Conservation (phyloP, 75 land plant species). For the Sequoia sempervirens region DNA sequence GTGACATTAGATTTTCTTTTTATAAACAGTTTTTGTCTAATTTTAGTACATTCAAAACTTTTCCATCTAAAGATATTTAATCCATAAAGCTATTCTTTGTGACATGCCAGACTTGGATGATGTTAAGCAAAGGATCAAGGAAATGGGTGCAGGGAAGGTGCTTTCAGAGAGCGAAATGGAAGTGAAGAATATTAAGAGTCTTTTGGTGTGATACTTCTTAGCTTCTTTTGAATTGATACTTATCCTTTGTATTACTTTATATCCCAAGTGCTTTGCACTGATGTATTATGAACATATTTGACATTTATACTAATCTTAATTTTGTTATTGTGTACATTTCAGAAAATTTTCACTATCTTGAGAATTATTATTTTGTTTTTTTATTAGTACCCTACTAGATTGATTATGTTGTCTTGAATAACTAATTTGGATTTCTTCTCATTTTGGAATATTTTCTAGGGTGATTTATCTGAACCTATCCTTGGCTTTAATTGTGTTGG, state of each 20-base stretch:
- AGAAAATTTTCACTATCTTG: background rate
- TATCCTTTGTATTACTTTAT: background rate
- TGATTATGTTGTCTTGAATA: background rate
- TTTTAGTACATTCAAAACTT: background rate
- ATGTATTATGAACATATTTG: background rate
- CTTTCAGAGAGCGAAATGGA: slow-evolving; percentile 70
- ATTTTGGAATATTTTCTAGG: slow-evolving; percentile 21
- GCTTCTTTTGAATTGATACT: background rate
- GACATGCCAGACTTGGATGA: slow-evolving; percentile 64
- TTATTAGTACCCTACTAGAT: background rate
- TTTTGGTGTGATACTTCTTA: slow-evolving; percentile 39
- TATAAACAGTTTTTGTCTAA: background rate
- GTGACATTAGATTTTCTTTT: background rate
- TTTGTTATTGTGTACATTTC: background rate
- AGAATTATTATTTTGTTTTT: background rate
- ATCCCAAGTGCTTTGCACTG: background rate
- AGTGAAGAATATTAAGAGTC: slow-evolving; percentile 55
- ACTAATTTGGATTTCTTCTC: background rate
- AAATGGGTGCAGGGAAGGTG: slow-evolving; percentile 75
- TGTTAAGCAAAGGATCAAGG: slow-evolving; percentile 60
- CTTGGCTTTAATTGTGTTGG: slow-evolving; percentile 98
- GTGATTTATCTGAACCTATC: slow-evolving; percentile 51
- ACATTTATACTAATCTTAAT: background rate
- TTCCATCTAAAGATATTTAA: background rate
- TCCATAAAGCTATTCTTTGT: background rate